Percentiles rank a stretch among this genome's conserved stretches.
phyloP scores from a whole-genome alignment of 2,329 filamentous ascomycete species.

The Cryphonectria nitschkei region DNA sequence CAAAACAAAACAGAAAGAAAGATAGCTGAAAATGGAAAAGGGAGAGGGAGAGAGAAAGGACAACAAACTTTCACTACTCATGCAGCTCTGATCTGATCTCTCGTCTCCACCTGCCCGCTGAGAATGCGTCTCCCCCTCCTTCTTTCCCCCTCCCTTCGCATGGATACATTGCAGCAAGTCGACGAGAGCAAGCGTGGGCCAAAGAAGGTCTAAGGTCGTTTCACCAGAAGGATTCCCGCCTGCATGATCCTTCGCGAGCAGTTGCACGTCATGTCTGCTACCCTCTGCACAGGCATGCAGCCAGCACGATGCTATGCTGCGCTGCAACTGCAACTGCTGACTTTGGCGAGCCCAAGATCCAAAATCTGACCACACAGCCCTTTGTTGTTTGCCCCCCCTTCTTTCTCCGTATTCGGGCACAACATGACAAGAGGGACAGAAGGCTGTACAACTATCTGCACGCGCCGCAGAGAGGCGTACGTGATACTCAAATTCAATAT shows the following conservation, averaged over 20 bases:
- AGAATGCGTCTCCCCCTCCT: not conserved
- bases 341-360: not conserved
- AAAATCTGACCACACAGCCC: slow-evolving; percentile 4
- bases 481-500: not conserved
- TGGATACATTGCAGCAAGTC: not conserved
- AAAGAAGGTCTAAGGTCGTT: not conserved
- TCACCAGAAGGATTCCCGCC: slow-evolving; percentile 8
- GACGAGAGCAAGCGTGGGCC: not conserved
- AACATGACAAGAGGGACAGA: not conserved
- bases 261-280: not conserved
- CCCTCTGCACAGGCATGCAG: not conserved
- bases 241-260: slow-evolving; percentile 8
- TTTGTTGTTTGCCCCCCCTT: not conserved
- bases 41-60: too few species aligned
- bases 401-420: not conserved
- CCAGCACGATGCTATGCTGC: too few species aligned
- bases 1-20: not conserved
- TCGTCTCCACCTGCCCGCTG: not conserved
- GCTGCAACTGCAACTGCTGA: not conserved
- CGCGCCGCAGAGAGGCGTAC: not conserved
- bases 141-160: not conserved
- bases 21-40: too few species aligned
- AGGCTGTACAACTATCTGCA: not conserved
- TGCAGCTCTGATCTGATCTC: slow-evolving; percentile 1
- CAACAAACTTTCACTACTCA: not conserved